These are phyloP conservation scores for Trypanosoma platydactyli DNA, from an alignment of 208 protist species.

Conservation along the genomic window DNA sequence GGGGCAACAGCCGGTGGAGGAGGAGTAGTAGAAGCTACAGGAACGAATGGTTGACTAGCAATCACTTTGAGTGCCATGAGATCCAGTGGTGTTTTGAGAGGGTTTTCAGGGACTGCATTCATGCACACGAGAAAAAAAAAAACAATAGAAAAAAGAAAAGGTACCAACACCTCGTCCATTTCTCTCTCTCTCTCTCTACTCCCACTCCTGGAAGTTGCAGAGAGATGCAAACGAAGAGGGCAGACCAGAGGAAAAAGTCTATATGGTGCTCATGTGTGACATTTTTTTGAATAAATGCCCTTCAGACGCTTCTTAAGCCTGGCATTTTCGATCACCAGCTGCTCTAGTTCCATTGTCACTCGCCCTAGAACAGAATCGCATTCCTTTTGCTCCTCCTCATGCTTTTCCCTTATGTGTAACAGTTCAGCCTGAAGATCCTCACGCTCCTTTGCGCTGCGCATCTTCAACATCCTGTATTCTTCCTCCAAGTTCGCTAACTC, in stretches of 20 bases:
- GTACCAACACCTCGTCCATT: too few species aligned
- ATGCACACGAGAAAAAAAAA: not conserved
- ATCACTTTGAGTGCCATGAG: not conserved
- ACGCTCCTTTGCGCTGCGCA: constrained; percentile 23
- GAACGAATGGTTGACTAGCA: not conserved
- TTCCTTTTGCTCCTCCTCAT: constrained; percentile 43
- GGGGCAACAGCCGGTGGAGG: not conserved
- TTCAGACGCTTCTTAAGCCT: constrained; percentile 43
- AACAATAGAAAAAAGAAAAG: not conserved
- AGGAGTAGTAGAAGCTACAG: not conserved
- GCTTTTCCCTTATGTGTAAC: not conserved
- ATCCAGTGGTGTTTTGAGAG: not conserved
- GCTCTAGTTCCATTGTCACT: constrained; percentile 63
- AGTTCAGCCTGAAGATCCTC: constrained; percentile 22
- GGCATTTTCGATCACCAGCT: constrained; percentile 65
- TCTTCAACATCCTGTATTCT: constrained; percentile 21
- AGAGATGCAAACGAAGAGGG: too few species aligned
- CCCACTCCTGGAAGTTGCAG: too few species aligned
- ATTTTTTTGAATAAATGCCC: constrained; percentile 10
- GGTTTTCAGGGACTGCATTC: not conserved
- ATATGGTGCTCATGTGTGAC: not conserved
- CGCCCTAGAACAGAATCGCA: constrained; percentile 56
- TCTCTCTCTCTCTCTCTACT: too few species aligned
- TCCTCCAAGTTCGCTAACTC: constrained; percentile 46
- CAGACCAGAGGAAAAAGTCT: not conserved